A percentile compares a stretch with the other conserved stretches of the same genome.
phyloP scores from a whole-genome alignment of 139 green algal genomes.

The Picochlorum sp. region DNA sequence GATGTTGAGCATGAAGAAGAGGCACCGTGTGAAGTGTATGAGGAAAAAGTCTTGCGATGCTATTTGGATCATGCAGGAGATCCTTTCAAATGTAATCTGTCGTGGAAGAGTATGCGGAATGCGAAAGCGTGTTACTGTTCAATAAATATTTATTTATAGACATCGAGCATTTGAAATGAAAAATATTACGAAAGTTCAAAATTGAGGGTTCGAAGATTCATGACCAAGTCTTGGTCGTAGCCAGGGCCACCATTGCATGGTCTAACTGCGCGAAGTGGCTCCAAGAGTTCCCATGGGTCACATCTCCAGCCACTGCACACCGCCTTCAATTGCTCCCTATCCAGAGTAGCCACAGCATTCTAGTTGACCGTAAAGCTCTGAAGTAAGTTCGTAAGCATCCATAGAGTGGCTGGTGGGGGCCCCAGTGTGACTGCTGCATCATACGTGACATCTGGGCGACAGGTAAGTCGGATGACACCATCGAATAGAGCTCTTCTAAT shows the following conservation, averaged over 20 bases:
- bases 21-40: slow-evolving; percentile 4
- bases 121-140: neutral
- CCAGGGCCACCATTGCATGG: slow-evolving; percentile 28
- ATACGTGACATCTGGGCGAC: slow-evolving; percentile 23
- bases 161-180: neutral
- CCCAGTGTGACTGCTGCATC: slow-evolving; percentile 26
- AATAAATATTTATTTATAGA: neutral
- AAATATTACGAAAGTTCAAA: slow-evolving; percentile 21
- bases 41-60: slow-evolving; percentile 10
- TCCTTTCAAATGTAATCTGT: slow-evolving; percentile 13
- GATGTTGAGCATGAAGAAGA: slow-evolving; percentile 10
- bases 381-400: slow-evolving; percentile 15
- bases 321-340: slow-evolving; percentile 20
- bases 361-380: slow-evolving; percentile 31
- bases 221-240: slow-evolving; percentile 20
- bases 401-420: neutral
- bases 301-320: slow-evolving; percentile 34
- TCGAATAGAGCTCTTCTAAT: slow-evolving; percentile 30
- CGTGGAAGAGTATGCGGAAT: slow-evolving; percentile 23
- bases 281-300: slow-evolving; percentile 32
- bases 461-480: slow-evolving; percentile 29
- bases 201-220: slow-evolving; percentile 29
- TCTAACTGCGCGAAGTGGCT: slow-evolving; percentile 14
- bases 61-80: slow-evolving; percentile 12
- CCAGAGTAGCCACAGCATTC: slow-evolving; percentile 39